Conservation (phyloP, 164 flowering plant genomes). For the Houttuynia cordata region DNA sequence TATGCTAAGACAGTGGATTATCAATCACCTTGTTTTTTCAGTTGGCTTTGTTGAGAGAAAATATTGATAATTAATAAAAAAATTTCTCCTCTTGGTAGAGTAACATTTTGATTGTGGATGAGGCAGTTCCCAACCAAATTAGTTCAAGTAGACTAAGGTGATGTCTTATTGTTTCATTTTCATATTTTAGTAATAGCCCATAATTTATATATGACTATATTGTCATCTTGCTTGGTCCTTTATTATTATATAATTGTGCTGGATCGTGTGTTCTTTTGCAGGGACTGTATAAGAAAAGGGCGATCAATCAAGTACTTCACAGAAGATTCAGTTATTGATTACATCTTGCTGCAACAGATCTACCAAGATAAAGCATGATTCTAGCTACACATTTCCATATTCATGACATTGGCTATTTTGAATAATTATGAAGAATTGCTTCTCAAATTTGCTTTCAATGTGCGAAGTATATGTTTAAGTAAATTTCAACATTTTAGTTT, state of each 20-base stretch:
- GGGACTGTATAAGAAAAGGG: conserved; percentile 72
- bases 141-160: conserved; percentile 92
- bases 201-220: not conserved
- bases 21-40: not conserved
- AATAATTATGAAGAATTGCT: not conserved
- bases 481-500: no score
- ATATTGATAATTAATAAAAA: not conserved
- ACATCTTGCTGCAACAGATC: conserved; percentile 36
- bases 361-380: conserved; percentile 18
- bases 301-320: conserved; percentile 60
- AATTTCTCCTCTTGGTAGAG: conserved; percentile 23
- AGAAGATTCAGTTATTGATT: conserved; percentile 60
- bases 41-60: not conserved
- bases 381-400: not conserved
- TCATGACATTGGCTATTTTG: no score
- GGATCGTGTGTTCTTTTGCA: conserved; percentile 9
- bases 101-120: conserved; percentile 72
- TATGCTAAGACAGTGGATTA: not conserved
- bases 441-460: not conserved
- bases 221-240: not conserved
- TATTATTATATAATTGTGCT: not conserved
- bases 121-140: conserved; percentile 67
- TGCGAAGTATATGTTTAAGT: no score
- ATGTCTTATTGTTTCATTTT: not conserved
- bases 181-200: no score